Base-by-base conservation (phyloP, 495 filamentous ascomycete species). In the Tuber umbilicatum region DNA sequence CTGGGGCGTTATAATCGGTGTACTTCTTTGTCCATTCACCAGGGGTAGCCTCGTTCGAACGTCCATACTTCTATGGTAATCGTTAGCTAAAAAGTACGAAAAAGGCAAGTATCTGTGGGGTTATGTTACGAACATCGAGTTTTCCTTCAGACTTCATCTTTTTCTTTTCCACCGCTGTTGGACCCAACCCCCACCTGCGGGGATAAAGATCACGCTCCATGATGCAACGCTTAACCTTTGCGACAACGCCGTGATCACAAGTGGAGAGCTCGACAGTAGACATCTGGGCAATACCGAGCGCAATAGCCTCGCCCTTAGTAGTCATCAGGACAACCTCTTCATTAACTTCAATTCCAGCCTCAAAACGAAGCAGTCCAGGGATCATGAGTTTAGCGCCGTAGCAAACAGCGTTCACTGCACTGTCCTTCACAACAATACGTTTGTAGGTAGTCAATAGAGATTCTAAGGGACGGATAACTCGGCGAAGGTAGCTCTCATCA, bases 181-280 rank as follows among this genome's bases (percentile, higher is more conserved):
- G 94, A 68, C 95, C 95, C 78, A 97, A 84, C 70, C 96, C 96
- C 95, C 95, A 99, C 86, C 94, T 86, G 83, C 92, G 88, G 73
- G 94, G 94, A 87, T 99, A 99, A 19, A 97, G 87, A 82, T 97
- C 94, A 76, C 95, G 92, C 86, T 99, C 96, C 95, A 99, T 98
- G 84, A 99, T 99, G 84, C 92, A 93, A 73, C 95, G 89, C 89
- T 98, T 98, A 82, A 98, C 90, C 86, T 97, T 97, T 71, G 96
- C 95, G 68, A 98, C 94, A 43, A 97, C 92, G 78, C 96, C 96
- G 84, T 99, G 96, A 83, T 97, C 93, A 84, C 94, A 97, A 68
- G 91, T 92, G 16, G 91, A 89, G 81, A 99, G 90, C 84, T 96
- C 93, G 73, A 94, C 92, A 2, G 93, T 93, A 21, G 92, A 94